Base-by-base conservation (phyloP, 2,329 filamentous ascomycete genomes). In the Fusarium pseudonygamai region DNA sequence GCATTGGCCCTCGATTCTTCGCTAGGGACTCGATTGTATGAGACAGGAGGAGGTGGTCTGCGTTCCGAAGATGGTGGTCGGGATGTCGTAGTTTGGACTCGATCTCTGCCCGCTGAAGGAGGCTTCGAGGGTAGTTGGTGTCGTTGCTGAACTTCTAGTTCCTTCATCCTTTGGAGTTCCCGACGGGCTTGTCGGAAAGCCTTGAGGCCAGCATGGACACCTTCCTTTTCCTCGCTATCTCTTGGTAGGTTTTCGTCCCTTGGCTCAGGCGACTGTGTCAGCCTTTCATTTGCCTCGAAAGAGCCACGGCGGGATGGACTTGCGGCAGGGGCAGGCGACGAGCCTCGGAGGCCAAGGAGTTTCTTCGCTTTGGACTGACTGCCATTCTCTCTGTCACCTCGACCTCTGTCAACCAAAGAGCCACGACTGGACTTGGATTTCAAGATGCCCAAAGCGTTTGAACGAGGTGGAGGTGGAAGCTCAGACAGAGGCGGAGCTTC, bases 391-490 rank as follows among this genome's bases (percentile, higher is more conserved):
- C 80, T 79, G 16, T 88, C 86, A 24, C 49, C 53, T 60, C 82
- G 80, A 47, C 83, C 84, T 53, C 85, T 81, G 24, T 87, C 87
- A 32, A 86, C 84, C 32, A 94, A 82, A 7, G 92, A 93, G 20
- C 92, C 90, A 26, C 88, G 86, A 78, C 93, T 95, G 7, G 90
- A 87, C 81, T 93, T 93, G 28, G 87, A 82, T 69, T 89, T 88
- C 59, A 94, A 82, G 61, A 93, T 89, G 28, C 88, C 90, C 30
- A 93, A 83, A 3, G 90, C 87, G 74, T 90, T 90, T 8, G 88
- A 82, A 56, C 84, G 82, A n/a, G 81, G 68, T 15, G 80, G 72
- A 18, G 82, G 73, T 28, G 86, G 84, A 7, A 86, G 86, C 47
- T 84, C 85, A 52, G 83, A 82, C 50, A 75, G 32, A 22, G 78